Conservation (phyloP, 257 asterid genomes). For the Fraxinus quadrangulata region DNA sequence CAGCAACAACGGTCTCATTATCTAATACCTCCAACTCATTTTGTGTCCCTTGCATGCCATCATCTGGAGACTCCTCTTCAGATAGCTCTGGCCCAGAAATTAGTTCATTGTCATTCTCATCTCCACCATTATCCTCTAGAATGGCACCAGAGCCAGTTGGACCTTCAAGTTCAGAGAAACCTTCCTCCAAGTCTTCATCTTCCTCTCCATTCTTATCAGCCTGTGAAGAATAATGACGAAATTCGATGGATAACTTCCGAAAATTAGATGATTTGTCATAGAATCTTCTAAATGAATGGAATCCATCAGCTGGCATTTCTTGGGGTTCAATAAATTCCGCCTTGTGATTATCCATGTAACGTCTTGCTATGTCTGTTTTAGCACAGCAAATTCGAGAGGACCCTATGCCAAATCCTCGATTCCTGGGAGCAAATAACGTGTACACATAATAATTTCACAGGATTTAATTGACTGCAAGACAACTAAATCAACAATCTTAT, state of each 20-base stretch:
- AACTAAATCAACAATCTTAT: background rate
- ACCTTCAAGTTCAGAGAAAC: constrained; percentile 45
- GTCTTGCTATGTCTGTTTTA: constrained; percentile 27
- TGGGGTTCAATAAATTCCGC: constrained; percentile 21
- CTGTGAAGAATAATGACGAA: constrained; percentile 36
- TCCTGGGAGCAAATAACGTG: constrained; percentile 33
- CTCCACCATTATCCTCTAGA: constrained; percentile 11
- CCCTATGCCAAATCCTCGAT: constrained; percentile 26
- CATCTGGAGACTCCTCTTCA: constrained; percentile 33
- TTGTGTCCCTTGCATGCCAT: constrained; percentile 6
- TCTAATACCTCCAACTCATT: constrained; percentile 29
- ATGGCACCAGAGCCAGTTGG: constrained; percentile 24
- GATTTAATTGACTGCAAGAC: background rate
- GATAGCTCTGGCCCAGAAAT: constrained; percentile 36
- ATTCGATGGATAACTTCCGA: constrained; percentile 23
- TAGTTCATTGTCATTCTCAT: constrained; percentile 23
- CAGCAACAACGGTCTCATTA: constrained; percentile 23
- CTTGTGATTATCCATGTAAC: constrained; percentile 7
- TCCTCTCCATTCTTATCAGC: constrained; percentile 44
- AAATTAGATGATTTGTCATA: constrained; percentile 19
- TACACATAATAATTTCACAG: background rate
- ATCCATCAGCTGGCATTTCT: constrained; percentile 20
- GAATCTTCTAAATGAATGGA: constrained; percentile 23
- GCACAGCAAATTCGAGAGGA: constrained; percentile 26
- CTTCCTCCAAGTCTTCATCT: constrained; percentile 39